phyloP scores from a whole-genome alignment of 108 stramenopile species.

The Licmophora abbreviata region DNA sequence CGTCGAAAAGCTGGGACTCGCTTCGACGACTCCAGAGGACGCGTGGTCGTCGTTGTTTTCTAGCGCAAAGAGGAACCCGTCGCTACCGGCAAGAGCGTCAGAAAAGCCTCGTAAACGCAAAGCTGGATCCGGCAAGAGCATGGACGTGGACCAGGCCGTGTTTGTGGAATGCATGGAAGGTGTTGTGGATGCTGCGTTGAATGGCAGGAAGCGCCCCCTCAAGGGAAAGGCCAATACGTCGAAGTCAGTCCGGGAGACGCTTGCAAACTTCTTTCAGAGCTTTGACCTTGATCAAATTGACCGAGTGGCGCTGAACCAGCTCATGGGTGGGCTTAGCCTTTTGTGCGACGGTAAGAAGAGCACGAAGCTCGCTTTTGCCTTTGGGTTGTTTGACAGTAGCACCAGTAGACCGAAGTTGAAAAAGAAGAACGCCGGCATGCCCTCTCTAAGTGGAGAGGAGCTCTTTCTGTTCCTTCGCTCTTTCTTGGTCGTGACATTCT shows the following conservation, averaged over 20 bases:
- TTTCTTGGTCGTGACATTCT: constrained; percentile 79
- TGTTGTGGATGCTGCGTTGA: constrained; percentile 11
- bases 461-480: constrained; percentile 71
- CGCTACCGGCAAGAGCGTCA: constrained; percentile 1
- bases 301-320: constrained; percentile 66
- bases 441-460: constrained; percentile 50
- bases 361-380: constrained; percentile 78
- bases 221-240: constrained; percentile 3
- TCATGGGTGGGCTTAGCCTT: constrained; percentile 84
- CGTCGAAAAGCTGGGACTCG: constrained; percentile 63
- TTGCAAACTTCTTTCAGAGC: constrained; percentile 73
- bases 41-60: constrained; percentile 42
- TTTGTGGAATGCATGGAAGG: constrained; percentile 72
- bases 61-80: constrained; percentile 16
- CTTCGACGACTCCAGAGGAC: constrained; percentile 49
- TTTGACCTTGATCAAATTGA: constrained; percentile 69
- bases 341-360: constrained; percentile 82
- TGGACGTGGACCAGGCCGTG: constrained; percentile 44
- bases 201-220: neutral
- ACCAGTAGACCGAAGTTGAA: constrained; percentile 5
- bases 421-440: constrained; percentile 15
- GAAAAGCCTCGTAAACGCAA: constrained; percentile 10
- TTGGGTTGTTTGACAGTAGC: constrained; percentile 65
- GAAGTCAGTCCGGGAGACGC: constrained; percentile 16
- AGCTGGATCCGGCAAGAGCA: constrained; percentile 11